A percentile compares a stretch with the other conserved stretches of the same genome.
Conservation (phyloP, 306 rosid species). For the Quercus berberidifolia region DNA sequence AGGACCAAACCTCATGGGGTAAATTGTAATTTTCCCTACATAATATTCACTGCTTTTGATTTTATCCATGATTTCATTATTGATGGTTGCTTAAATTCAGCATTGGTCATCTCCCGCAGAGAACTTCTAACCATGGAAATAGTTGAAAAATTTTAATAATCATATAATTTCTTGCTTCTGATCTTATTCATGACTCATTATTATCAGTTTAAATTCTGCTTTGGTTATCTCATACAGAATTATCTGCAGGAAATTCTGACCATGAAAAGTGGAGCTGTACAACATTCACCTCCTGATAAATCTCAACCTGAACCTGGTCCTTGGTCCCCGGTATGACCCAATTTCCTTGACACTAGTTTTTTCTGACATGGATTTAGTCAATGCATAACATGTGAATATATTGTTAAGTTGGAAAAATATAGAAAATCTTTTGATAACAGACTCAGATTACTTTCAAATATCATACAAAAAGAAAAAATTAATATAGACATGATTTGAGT, state of each 20-base stretch:
- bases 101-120: no score
- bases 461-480: neutral
- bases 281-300: slow-evolving; percentile 86
- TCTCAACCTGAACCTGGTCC: slow-evolving; percentile 73
- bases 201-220: neutral
- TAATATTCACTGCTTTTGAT: no score
- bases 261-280: slow-evolving; percentile 82
- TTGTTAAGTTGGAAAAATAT: neutral
- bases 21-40: no score
- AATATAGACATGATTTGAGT: neutral
- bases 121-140: no score
- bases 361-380: neutral
- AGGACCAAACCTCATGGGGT: no score
- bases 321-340: slow-evolving; percentile 83
- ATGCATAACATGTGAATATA: neutral
- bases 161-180: neutral
- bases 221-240: slow-evolving; percentile 13
- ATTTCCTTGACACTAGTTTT: neutral
- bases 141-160: neutral
- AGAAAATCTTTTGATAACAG: neutral
- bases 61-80: no score
- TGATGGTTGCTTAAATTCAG: no score
- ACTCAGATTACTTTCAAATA: neutral
- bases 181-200: neutral
- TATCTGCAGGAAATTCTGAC: slow-evolving; percentile 72